Percentiles rank a stretch among this genome's conserved stretches.
Conservation (phyloP, 1,139 yeast species). For the Debaryomycetaceae sp. region DNA sequence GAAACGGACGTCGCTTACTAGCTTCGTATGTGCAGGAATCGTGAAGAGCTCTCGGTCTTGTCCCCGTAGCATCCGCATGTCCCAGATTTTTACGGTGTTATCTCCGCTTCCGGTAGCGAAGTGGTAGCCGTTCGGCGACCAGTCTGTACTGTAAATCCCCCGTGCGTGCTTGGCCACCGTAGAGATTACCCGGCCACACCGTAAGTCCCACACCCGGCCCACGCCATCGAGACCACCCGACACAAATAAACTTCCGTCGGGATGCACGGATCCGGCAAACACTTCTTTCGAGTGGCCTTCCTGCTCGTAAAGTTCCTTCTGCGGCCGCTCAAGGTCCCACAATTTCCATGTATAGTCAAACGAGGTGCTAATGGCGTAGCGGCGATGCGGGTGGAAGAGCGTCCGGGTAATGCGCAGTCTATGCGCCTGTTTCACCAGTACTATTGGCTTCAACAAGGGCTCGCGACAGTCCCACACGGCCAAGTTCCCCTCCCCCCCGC, state of each 20-base stretch:
- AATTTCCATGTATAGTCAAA: slow-evolving; percentile 83
- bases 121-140: slow-evolving; percentile 69
- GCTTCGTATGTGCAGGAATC: slow-evolving; percentile 68
- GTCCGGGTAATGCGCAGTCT: slow-evolving; percentile 50
- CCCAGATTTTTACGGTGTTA: slow-evolving; percentile 78
- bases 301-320: slow-evolving; percentile 34
- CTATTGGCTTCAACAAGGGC: slow-evolving; percentile 7
- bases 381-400: slow-evolving; percentile 55
- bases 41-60: slow-evolving; percentile 30
- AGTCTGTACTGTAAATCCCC: slow-evolving; percentile 62
- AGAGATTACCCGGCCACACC: slow-evolving; percentile 63
- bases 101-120: slow-evolving; percentile 83
- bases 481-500: slow-evolving; percentile 59
- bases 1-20: slow-evolving; percentile 61
- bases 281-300: slow-evolving; percentile 84
- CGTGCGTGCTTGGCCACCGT: slow-evolving; percentile 57
- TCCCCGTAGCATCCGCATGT: slow-evolving; percentile 39
- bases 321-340: slow-evolving; percentile 54
- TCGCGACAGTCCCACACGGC: slow-evolving; percentile 29
- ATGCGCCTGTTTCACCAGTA: slow-evolving; percentile 27
- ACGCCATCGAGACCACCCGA: slow-evolving; percentile 77
- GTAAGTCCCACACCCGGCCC: slow-evolving; percentile 73
- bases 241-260: slow-evolving; percentile 67
- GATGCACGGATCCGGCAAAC: slow-evolving; percentile 52
- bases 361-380: slow-evolving; percentile 58